These are phyloP conservation scores for Juglanconis oblonga DNA, from an alignment of 2,329 filamentous ascomycete species.

Conservation along the genomic window DNA sequence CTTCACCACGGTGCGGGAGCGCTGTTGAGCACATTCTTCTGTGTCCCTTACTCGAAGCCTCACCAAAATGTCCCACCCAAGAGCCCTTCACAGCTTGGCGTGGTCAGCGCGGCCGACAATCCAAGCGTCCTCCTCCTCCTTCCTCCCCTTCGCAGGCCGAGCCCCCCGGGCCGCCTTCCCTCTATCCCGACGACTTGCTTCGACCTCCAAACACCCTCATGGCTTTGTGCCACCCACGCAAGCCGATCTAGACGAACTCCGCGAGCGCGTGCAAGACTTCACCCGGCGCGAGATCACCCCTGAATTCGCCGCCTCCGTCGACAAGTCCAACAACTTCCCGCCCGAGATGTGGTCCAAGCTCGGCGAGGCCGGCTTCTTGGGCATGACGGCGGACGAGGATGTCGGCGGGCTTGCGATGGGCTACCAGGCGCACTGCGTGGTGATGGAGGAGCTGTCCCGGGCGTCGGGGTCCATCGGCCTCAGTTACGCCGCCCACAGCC, in stretches of 20 bases:
- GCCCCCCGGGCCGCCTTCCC: constrained; percentile 23
- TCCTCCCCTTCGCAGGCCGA: constrained; percentile 32
- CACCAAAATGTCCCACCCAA: constrained; percentile 39
- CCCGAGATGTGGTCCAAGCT: constrained; percentile 90
- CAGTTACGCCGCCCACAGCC: constrained; percentile 92
- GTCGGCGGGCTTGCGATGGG: constrained; percentile 89
- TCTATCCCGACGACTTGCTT: constrained; percentile 38
- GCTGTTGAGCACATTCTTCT: not conserved
- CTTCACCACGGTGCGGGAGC: not conserved
- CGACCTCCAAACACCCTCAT: constrained; percentile 54
- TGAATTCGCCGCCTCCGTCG: constrained; percentile 77
- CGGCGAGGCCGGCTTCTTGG: constrained; percentile 85
- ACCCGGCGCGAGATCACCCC: constrained; percentile 82
- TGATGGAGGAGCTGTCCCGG: constrained; percentile 91
- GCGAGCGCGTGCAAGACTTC: constrained; percentile 85
- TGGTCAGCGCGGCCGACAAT: constrained; percentile 25
- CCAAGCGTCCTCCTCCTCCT: constrained; percentile 16
- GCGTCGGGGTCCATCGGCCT: constrained; percentile 82
- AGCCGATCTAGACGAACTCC: constrained; percentile 74
- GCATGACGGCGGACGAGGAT: constrained; percentile 89
- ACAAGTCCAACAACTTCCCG: constrained; percentile 84
- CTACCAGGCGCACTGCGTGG: constrained; percentile 93
- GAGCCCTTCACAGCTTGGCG: constrained; percentile 31
- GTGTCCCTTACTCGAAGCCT: not conserved
- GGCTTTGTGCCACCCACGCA: constrained; percentile 67